Percentiles rank a stretch among this genome's conserved stretches.
phyloP scores from a whole-genome alignment of 2,329 filamentous ascomycete species.

The Hypoxylon sp. region DNA sequence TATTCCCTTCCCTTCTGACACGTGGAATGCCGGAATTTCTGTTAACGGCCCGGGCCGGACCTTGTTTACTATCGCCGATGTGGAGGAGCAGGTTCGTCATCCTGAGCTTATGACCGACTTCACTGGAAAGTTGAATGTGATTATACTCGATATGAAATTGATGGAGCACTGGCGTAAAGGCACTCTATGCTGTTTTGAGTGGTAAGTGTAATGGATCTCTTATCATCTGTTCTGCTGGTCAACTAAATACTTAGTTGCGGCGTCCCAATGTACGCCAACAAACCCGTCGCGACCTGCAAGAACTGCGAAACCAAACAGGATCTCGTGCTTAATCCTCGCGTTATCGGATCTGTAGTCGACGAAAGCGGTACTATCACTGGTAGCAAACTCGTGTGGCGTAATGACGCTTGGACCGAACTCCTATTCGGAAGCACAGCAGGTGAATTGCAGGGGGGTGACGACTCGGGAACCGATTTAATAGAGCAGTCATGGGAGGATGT shows the following conservation, averaged over 20 bases:
- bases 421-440: conserved; percentile 46
- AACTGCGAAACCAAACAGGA: conserved; percentile 53
- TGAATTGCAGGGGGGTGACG: not conserved
- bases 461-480: conserved; percentile 56
- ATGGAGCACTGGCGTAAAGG: conserved; percentile 50
- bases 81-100: conserved; percentile 58
- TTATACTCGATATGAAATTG: conserved; percentile 53
- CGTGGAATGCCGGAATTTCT: conserved; percentile 55
- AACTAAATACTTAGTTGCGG: conserved; percentile 60
- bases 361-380: conserved; percentile 67
- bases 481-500: conserved; percentile 60
- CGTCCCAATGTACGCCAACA: conserved; percentile 66
- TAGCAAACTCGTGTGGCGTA: conserved; percentile 67
- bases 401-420: conserved; percentile 63
- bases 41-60: conserved; percentile 52
- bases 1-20: conserved; percentile 60
- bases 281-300: conserved; percentile 54
- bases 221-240: not conserved
- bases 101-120: conserved; percentile 51
- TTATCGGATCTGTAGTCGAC: conserved; percentile 60
- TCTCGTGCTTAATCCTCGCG: conserved; percentile 57
- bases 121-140: conserved; percentile 57
- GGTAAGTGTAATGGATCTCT: conserved; percentile 49
- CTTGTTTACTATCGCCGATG: conserved; percentile 59
- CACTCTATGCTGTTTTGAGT: conserved; percentile 59